Base-by-base conservation (phyloP, 257 asterid species). In the Ilex aquifolium region DNA sequence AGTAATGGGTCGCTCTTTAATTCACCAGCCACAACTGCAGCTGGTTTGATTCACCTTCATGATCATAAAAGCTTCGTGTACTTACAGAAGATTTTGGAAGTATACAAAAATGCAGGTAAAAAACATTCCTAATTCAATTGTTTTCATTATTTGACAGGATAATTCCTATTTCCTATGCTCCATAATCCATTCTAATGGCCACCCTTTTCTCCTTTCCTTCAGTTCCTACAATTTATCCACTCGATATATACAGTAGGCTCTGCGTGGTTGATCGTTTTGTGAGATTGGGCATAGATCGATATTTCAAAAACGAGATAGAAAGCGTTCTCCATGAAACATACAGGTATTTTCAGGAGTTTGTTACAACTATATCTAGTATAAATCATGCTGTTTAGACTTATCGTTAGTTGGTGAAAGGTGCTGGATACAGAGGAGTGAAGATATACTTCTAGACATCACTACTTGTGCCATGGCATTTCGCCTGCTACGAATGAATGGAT, bases 1-100 rank as follows among this genome's bases (percentile, higher is more conserved):
- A 79, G 57, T 67, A 92, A 92, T 40, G 99, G 99, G 32, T 92
- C 99, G 16, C 79, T 92, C 46, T 89, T 90, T 81, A 85, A 89
- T 77, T 87, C 85, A 70, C 97, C 99, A 10, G 87, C 99, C 2
- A 76, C 97, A 0, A 83, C 97, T 31, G 96, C 97, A 32, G 91
- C 97, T 72, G 91, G 95, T 77, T 77, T 56, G 61, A 79, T 79
- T 69, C 76, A 67, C 69, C 66, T 63, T 66, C 81, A 62, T 5
- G 69, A 89, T 85, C 62, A 82, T 49, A 82, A 56, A 10, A 87
- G 87, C 78, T 86, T 83, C 40, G 65, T 57, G 64, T 92, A 89
- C 87, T 84, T 92, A 32, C 59, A 54, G 53, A 71, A 80, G 31
- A 79, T 81, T 52, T 58, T 85, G 32, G 69, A 72, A 68, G 82